Conservation (phyloP, 2,329 filamentous ascomycete genomes). For the Ophiostoma australiae region DNA sequence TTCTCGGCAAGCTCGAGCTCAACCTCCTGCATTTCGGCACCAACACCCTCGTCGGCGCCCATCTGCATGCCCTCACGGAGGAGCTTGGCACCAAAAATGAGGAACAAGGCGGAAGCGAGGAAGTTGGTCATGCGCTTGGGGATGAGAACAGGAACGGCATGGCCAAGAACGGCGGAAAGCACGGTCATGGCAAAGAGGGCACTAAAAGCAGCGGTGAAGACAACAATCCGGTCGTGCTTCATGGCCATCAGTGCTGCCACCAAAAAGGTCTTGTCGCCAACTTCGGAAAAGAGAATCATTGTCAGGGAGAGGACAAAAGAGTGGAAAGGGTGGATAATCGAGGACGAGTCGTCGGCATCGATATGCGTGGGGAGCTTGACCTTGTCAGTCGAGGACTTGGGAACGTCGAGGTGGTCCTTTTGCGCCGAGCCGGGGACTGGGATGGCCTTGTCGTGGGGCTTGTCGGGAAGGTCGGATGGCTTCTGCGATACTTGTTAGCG, state of each 20-base stretch:
- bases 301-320: slow-evolving; percentile 88
- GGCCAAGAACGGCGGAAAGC: slow-evolving; percentile 84
- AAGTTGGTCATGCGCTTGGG: slow-evolving; percentile 89
- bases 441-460: slow-evolving; percentile 67
- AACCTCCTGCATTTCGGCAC: slow-evolving; percentile 97
- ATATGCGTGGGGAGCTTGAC: slow-evolving; percentile 20
- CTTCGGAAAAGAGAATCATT: slow-evolving; percentile 96
- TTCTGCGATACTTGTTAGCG: slow-evolving; percentile 50
- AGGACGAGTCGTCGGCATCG: slow-evolving; percentile 40
- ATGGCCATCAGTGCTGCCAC: slow-evolving; percentile 98
- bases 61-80: slow-evolving; percentile 83
- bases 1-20: slow-evolving; percentile 92
- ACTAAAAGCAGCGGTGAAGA: slow-evolving; percentile 91
- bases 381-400: slow-evolving; percentile 35
- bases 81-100: slow-evolving; percentile 81
- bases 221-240: slow-evolving; percentile 89
- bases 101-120: slow-evolving; percentile 76
- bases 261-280: slow-evolving; percentile 97
- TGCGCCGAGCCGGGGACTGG: slow-evolving; percentile 62
- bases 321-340: slow-evolving; percentile 72
- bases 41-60: slow-evolving; percentile 82
- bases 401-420: slow-evolving; percentile 57
- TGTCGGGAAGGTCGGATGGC: slow-evolving; percentile 73
- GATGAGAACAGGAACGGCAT: slow-evolving; percentile 83
- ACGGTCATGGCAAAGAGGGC: slow-evolving; percentile 93